These are phyloP conservation scores for Xylaria sp. DNA, from an alignment of 495 filamentous ascomycete genomes.

Conservation along the genomic window DNA sequence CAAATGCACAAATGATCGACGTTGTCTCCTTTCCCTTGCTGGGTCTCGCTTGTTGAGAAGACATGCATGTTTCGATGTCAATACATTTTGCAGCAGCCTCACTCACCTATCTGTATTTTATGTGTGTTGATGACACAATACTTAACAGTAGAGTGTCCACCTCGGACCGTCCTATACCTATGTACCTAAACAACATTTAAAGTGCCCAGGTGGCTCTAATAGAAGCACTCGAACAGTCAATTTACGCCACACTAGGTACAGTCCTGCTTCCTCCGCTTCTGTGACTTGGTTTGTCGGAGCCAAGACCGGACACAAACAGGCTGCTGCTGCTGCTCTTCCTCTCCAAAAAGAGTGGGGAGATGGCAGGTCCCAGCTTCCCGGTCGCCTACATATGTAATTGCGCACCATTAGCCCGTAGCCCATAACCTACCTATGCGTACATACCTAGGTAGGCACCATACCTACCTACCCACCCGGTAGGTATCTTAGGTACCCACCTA, in stretches of 20 bases:
- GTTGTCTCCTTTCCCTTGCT: not conserved
- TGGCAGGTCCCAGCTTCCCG: constrained; percentile 6
- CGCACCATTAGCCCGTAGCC: no score
- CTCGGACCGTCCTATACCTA: not conserved
- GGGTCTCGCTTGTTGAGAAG: not conserved
- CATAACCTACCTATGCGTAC: no score
- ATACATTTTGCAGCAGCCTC: not conserved
- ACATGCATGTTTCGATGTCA: not conserved
- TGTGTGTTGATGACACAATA: not conserved
- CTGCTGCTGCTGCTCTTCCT: not conserved
- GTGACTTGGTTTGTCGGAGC: no score
- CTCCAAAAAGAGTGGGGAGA: constrained; percentile 4
- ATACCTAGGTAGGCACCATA: not conserved
- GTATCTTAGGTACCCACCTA: no score
- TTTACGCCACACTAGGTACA: not conserved
- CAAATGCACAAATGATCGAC: not conserved
- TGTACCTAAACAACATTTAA: no score
- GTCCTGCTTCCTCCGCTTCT: no score
- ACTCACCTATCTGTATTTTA: not conserved
- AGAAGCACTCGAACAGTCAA: not conserved
- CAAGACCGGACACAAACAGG: no score
- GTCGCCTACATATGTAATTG: not conserved
- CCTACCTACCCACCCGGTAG: no score
- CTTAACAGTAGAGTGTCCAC: not conserved
- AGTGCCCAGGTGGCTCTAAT: no score